Percentiles rank a stretch among this genome's conserved stretches.
Evolutionary conservation across 208 protist genomes (phyloP).

Genomic region (Leishmania gerbilli): DNA sequence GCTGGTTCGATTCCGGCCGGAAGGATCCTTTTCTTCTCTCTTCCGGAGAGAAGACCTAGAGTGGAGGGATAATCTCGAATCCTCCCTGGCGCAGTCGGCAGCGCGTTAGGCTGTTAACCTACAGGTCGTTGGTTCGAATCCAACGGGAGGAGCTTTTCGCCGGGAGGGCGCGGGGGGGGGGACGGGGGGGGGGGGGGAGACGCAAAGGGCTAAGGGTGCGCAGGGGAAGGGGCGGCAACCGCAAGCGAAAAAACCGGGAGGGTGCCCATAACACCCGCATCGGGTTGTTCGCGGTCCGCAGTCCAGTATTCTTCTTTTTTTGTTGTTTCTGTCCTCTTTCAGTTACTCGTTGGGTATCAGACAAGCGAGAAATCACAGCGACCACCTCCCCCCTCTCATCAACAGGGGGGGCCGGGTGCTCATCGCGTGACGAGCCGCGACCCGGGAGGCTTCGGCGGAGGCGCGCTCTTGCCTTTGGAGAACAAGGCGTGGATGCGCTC

Average conservation of each 20-base stretch:
- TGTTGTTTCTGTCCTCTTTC: neutral
- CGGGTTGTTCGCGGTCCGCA: neutral
- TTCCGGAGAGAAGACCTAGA: rapidly evolving
- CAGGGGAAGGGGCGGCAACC: too few relatives aligned
- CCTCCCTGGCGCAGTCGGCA: conserved; percentile 40
- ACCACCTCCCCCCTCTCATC: neutral
- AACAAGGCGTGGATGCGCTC: conserved; percentile 77
- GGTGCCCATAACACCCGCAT: neutral
- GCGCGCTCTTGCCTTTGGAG: conserved; percentile 40
- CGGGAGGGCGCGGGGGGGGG: neutral
- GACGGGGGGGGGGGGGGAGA: too few relatives aligned
- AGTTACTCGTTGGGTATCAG: neutral
- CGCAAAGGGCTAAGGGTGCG: rapidly evolving
- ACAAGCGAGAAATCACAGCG: neutral
- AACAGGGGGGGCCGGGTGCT: neutral
- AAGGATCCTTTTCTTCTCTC: conserved; percentile 48
- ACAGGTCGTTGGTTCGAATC: conserved; percentile 47
- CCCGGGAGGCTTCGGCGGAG: conserved; percentile 36
- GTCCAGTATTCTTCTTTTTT: neutral
- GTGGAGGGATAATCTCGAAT: neutral
- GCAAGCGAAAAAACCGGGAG: too few relatives aligned
- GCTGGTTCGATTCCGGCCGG: conserved; percentile 81
- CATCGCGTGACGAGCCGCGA: conserved; percentile 53
- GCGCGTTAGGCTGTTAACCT: conserved; percentile 46
- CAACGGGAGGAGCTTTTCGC: conserved; percentile 36